phyloP scores from a whole-genome alignment of 345 rosid genomes.

The Adansonia digitata region DNA sequence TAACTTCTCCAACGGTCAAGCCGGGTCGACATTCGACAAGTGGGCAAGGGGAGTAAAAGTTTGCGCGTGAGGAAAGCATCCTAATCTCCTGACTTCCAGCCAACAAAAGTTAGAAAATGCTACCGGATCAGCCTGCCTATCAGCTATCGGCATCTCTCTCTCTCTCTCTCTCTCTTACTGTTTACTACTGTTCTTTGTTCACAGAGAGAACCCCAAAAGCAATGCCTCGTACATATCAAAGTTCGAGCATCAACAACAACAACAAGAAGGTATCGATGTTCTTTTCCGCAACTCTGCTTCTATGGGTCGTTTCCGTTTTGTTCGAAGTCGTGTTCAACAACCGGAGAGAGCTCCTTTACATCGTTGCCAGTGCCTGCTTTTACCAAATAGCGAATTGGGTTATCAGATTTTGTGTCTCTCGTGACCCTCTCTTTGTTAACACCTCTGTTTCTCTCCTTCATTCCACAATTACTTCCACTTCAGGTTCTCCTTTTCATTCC shows the following conservation, averaged over 20 bases:
- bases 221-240: slow-evolving; percentile 30
- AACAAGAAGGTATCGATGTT: slow-evolving; percentile 48
- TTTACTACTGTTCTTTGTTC: background rate
- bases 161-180: background rate
- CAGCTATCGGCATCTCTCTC: too few species aligned
- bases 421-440: slow-evolving; percentile 82
- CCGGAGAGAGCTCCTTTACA: slow-evolving; percentile 44
- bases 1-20: too few species aligned
- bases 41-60: background rate
- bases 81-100: background rate
- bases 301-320: slow-evolving; percentile 72
- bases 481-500: slow-evolving; percentile 41
- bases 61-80: background rate
- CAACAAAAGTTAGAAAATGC: too few species aligned
- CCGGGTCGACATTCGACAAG: too few species aligned
- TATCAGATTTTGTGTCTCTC: slow-evolving; percentile 50
- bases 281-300: slow-evolving; percentile 79
- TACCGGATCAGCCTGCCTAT: too few species aligned
- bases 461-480: slow-evolving; percentile 64
- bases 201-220: background rate
- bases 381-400: slow-evolving; percentile 69
- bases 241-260: slow-evolving; percentile 28
- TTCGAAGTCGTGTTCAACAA: slow-evolving; percentile 69
- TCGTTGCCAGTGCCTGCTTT: slow-evolving; percentile 52
- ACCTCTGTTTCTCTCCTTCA: slow-evolving; percentile 89